Evolutionary conservation across 2,329 filamentous ascomycete genomes (phyloP).

Genomic region (Botryotinia calthae): DNA sequence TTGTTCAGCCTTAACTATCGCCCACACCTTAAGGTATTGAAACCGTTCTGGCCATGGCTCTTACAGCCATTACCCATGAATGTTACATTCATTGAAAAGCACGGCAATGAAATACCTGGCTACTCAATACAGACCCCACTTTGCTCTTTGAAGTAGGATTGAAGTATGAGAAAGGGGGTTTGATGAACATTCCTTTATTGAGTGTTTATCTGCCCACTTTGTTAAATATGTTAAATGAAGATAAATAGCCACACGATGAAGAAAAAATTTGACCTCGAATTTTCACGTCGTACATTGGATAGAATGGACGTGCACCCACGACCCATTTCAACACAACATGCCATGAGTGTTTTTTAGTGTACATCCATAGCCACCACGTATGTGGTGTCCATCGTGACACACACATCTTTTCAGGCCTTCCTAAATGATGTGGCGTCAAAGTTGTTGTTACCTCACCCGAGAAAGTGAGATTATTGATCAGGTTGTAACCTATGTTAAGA

Average conservation of each 20-base stretch:
- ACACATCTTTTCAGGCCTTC: not conserved
- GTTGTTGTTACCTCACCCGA: not conserved
- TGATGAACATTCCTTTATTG: not conserved
- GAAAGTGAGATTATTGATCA: not conserved
- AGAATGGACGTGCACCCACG: not conserved
- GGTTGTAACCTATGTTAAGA: not conserved
- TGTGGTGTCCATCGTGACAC: not conserved
- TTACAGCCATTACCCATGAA: not conserved
- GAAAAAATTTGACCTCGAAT: not conserved
- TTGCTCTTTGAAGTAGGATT: not conserved
- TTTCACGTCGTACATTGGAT: not conserved
- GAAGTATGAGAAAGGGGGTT: constrained; percentile 15
- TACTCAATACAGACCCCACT: not conserved
- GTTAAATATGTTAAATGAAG: not conserved
- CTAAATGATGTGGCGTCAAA: constrained; percentile 5
- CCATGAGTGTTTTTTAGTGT: not conserved
- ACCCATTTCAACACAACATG: not conserved
- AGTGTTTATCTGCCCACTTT: not conserved
- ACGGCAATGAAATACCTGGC: constrained; percentile 1
- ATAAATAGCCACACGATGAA: not conserved
- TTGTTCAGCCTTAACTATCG: constrained; percentile 8
- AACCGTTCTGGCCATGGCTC: not conserved
- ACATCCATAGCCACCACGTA: not conserved
- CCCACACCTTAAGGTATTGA: not conserved
- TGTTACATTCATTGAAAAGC: constrained; percentile 6